Evolutionary conservation across 192 early-diverging fungal genomes (phyloP), one percentile per base, ranked within the genome.

Genomic region (Helicostylum pulchrum): DNA sequence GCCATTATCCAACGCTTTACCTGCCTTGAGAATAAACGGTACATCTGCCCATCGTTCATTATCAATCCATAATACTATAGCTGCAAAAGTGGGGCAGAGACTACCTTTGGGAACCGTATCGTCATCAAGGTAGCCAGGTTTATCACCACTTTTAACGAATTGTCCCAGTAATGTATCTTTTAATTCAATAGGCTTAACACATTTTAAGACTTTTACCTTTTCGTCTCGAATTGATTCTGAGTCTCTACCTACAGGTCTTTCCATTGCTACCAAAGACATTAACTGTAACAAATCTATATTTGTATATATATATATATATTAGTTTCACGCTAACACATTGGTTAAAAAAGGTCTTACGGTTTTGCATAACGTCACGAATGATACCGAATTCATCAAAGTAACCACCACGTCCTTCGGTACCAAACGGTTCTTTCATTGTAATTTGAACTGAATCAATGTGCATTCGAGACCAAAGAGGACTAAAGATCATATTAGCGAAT

Each of bases 351-450:
- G 53, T 76, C 78, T 62, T 77, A 84, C 81, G 89, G 78, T 93
- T 93, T 81, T 93, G 91, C 84, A 91, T 88, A 39, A 99, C 96
- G 67, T 99, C 96, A 61, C 96, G 92, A 65, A 99, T 94, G 44
- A 97, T 96, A 39, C 95, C 95, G 80, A 94, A 94, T 72, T 95
- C 91, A 73, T 97, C 90, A 91, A 97, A 96, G 89, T 97, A 97
- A 6, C 95, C 95, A 58, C 95, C 95, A 64, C 95, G 88, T 12
- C 95, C 95, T 78, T 97, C 90, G 14, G 95, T 95, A 36, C 95
- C 95, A 77, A 97, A 91, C 56, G 88, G 84, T 79, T 97, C 95
- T 72, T 97, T 97, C 82, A 97, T 95, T 1, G 91, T 94, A 76
- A 97, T 93, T 80, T 95, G 93, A 15, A 97, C 87, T 53, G 96